Percentiles rank a stretch among this genome's conserved stretches.
Conservation (phyloP, 139 green algal species). For the Chlamydomonas schloesseri region DNA sequence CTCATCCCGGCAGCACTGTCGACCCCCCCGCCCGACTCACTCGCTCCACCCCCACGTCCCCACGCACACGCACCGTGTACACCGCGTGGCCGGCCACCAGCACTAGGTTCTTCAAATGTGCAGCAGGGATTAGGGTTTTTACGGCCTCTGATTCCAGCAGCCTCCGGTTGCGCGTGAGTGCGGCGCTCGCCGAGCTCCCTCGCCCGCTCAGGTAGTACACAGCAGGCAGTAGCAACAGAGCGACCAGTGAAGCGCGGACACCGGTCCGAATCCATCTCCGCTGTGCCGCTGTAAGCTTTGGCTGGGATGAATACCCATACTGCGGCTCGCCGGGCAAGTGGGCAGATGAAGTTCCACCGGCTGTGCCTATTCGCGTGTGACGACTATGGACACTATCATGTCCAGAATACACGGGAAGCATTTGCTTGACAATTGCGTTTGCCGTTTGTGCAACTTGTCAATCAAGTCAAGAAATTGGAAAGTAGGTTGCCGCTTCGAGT, state of each 20-base stretch:
- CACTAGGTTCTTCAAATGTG: conserved; percentile 63
- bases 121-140: conserved; percentile 35
- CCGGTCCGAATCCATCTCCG: not conserved
- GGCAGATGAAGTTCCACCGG: not conserved
- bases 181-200: not conserved
- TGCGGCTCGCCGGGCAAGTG: not conserved
- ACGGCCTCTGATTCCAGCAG: conserved; percentile 18
- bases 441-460: no score
- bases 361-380: not conserved
- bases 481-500: no score
- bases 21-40: no score
- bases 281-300: not conserved
- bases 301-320: not conserved
- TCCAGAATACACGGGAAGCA: conserved; percentile 26
- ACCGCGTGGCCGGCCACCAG: conserved; percentile 87
- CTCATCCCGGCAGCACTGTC: no score
- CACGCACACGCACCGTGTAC: conserved; percentile 58
- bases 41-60: no score
- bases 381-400: conserved; percentile 36
- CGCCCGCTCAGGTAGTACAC: conserved; percentile 3
- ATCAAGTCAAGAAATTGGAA: no score
- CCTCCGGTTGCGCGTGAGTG: conserved; percentile 14
- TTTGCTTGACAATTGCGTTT: not conserved
- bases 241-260: not conserved
- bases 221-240: not conserved